A percentile compares a stretch with the other conserved stretches of the same genome.
Conservation (phyloP, 2,329 filamentous ascomycete genomes). For the Pseudocercospora cruenta region DNA sequence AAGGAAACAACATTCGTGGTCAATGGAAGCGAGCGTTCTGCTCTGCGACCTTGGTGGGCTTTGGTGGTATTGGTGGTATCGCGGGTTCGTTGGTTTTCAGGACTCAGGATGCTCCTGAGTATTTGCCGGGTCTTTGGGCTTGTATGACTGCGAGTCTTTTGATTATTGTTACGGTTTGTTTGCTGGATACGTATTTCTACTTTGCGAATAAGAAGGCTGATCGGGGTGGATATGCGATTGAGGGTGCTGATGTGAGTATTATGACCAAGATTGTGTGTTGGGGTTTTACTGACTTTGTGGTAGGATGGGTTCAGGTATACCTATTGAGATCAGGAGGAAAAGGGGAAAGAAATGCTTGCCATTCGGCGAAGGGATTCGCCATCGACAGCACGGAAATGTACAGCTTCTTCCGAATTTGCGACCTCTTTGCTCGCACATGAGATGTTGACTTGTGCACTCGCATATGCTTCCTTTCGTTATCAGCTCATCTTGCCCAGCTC, state of each 20-base stretch:
- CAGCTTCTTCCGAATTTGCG: background rate
- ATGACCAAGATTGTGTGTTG: background rate
- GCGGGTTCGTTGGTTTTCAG: conserved; percentile 26
- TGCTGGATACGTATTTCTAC: conserved; percentile 28
- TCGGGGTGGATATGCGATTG: conserved; percentile 26
- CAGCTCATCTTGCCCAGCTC: background rate
- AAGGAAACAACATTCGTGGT: conserved; percentile 83
- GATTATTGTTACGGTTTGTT: conserved; percentile 27
- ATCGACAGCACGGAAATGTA: background rate
- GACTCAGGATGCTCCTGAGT: conserved; percentile 29
- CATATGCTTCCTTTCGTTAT: background rate
- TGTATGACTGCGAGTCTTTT: conserved; percentile 30
- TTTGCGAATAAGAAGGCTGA: conserved; percentile 29
- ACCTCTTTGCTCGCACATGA: background rate
- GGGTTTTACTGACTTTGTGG: background rate
- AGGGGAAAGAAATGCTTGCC: background rate
- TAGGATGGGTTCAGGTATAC: conserved; percentile 31
- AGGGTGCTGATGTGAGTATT: conserved; percentile 28
- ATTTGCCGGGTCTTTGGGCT: conserved; percentile 31
- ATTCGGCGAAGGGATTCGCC: background rate
- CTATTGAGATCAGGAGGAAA: background rate
- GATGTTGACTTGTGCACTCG: background rate
- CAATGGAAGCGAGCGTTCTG: conserved; percentile 85
- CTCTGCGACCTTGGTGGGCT: conserved; percentile 72
- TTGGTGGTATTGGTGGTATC: conserved; percentile 53